A percentile compares a stretch with the other conserved stretches of the same genome.
These are phyloP conservation scores for Pezicula carpinea DNA, from an alignment of 2,329 filamentous ascomycete genomes.

Conservation along the genomic window DNA sequence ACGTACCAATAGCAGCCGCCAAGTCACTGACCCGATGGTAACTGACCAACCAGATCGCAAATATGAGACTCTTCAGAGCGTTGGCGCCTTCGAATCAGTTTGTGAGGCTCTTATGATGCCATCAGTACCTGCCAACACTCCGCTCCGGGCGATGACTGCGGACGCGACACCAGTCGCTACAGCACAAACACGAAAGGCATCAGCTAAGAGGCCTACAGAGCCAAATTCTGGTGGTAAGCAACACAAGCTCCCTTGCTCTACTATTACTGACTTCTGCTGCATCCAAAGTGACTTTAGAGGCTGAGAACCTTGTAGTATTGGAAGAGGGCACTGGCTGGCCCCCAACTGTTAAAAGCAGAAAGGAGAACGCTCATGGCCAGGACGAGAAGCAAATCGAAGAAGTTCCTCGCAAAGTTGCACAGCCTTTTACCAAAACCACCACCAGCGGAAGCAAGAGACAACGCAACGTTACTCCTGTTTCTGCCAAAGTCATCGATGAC, in stretches of 20 bases:
- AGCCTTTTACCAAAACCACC: constrained; percentile 15
- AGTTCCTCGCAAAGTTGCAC: constrained; percentile 13
- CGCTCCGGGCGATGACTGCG: constrained; percentile 1
- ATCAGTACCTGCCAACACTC: constrained; percentile 21
- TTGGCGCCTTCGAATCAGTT: constrained; percentile 23
- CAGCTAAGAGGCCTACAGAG: background rate
- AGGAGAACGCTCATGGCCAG: constrained; percentile 20
- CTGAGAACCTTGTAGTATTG: too few relatives aligned
- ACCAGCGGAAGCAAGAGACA: constrained; percentile 35
- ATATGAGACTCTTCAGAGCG: constrained; percentile 19
- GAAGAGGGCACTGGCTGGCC: background rate
- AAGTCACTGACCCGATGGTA: constrained; percentile 25
- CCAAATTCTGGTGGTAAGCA: too few relatives aligned
- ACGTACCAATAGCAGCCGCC: constrained; percentile 30
- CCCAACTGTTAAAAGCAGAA: constrained; percentile 18
- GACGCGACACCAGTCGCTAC: background rate
- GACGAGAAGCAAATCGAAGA: constrained; percentile 7
- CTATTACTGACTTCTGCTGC: too few relatives aligned
- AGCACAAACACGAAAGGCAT: background rate
- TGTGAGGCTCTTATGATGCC: constrained; percentile 23
- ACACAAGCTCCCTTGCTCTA: background rate
- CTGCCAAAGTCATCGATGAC: constrained; percentile 41
- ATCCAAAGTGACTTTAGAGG: too few relatives aligned
- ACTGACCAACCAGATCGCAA: constrained; percentile 14
- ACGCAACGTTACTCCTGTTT: constrained; percentile 42